Percentiles rank a stretch among this genome's conserved stretches.
Evolutionary conservation across 1,284 basidiomycete genomes (phyloP).

Genomic region (Gomphus bonarii): DNA sequence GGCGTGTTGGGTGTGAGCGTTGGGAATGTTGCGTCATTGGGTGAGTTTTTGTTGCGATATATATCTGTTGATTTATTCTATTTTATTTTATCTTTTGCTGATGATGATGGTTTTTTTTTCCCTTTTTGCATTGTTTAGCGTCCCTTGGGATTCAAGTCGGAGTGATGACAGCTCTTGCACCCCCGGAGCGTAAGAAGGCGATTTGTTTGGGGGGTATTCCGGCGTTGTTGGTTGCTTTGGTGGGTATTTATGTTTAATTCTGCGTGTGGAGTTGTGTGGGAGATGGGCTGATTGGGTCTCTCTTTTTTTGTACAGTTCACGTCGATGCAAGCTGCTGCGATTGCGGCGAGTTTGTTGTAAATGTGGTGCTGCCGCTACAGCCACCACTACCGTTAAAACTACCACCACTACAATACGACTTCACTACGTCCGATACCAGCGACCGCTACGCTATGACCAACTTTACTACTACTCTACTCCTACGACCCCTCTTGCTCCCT

Average conservation of each 20-base stretch:
- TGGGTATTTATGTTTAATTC: not conserved
- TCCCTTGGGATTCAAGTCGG: slow-evolving; percentile 6
- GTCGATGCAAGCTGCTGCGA: not conserved
- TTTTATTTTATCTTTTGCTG: no score
- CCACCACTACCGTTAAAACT: no score
- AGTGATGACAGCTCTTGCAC: slow-evolving; percentile 6
- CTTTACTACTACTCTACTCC: no score
- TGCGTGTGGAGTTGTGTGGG: no score
- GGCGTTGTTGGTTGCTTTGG: slow-evolving; percentile 2
- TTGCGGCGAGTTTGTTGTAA: slow-evolving; percentile 3
- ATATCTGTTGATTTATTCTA: no score
- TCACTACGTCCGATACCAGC: no score
- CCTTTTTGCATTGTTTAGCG: not conserved
- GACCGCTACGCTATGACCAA: no score
- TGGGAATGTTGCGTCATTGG: not conserved
- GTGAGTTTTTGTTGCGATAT: not conserved
- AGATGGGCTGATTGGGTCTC: no score
- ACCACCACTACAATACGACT: no score
- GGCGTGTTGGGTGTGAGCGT: not conserved
- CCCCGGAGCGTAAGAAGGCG: not conserved
- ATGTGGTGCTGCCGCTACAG: not conserved
- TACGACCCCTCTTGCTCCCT: no score
- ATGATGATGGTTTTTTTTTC: not conserved
- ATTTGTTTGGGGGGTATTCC: not conserved
- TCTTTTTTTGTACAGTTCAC: not conserved